Evolutionary conservation across 148 eudicot genomes (phyloP).

Genomic region (Arctostaphylos glauca): DNA sequence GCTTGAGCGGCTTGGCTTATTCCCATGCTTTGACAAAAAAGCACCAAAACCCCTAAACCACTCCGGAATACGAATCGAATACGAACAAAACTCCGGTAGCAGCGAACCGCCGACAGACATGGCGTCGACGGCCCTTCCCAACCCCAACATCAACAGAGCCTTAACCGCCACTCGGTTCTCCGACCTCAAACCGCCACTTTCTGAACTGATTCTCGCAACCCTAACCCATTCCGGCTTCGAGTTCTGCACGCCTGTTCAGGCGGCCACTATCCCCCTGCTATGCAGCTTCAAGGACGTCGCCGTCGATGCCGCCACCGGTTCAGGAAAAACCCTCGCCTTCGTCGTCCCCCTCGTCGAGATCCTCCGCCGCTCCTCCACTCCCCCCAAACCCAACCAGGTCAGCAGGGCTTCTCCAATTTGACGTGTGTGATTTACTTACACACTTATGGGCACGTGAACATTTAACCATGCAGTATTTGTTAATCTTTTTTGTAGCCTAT

Average conservation of each 20-base stretch:
- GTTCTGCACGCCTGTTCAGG: slow-evolving; percentile 91
- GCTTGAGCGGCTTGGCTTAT: background rate
- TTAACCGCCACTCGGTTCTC: slow-evolving; percentile 73
- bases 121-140: slow-evolving; percentile 23
- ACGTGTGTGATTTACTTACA: background rate
- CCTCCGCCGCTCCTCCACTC: slow-evolving; percentile 49
- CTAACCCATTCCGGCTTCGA: slow-evolving; percentile 55
- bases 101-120: slow-evolving; percentile 6
- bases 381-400: slow-evolving; percentile 74
- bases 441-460: background rate
- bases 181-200: slow-evolving; percentile 66
- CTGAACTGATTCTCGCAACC: slow-evolving; percentile 60
- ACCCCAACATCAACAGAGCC: slow-evolving; percentile 50
- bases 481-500: background rate
- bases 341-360: slow-evolving; percentile 76
- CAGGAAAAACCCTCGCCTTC: slow-evolving; percentile 93
- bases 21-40: background rate
- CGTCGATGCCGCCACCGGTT: slow-evolving; percentile 98
- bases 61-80: background rate
- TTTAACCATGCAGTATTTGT: background rate
- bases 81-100: slow-evolving; percentile 10
- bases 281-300: slow-evolving; percentile 76
- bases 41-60: background rate
- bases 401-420: background rate
- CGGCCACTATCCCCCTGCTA: slow-evolving; percentile 78